Evolutionary conservation across 768 basidiomycete species (phyloP), one percentile per base, ranked within the genome.

Genomic region (Tephrocybe sp.): DNA sequence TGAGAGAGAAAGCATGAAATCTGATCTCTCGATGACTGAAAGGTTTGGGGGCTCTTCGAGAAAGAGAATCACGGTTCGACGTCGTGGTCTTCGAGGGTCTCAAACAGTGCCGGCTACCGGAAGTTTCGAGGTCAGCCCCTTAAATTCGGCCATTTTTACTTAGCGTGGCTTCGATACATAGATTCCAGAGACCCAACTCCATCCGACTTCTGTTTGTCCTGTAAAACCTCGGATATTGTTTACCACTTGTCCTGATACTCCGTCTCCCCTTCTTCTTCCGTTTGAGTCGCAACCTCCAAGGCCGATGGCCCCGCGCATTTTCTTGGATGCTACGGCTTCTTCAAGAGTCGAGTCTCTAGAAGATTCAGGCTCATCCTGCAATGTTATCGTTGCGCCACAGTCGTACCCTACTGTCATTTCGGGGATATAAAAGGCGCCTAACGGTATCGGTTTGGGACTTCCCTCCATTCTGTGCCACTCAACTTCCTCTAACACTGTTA

Each of bases 261-360:
- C 56, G 9, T 58, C 56, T 49, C 56, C 56, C 37, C 43, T 55
- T 18, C 25, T 52, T 5, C 50, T 57, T 13, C n/a, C 5, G 9
- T 18, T 30, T 31, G 21, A 11, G 15, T 19, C 32, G 7, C 21
- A 35, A 22, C 16, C 39, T 13, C 30, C 8, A 42, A 36, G 26
- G 15, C 30, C 40, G n/a, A n/a, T n/a, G n/a, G n/a, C n/a, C n/a
- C n/a, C n/a, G n/a, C n/a, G n/a, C n/a, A n/a, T n/a, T n/a, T 11
- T 8, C 4, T 19, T 12, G 32, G 7, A 11, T 35, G 26, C 40
- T 39, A 35, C 16, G 18, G 26, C 15, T 27, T 2, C 21, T 39
- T 21, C 12, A 18, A 18, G 32, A 49, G 28, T 30, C 12, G 28
- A 30, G 28, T 21, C 11, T 24, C 13, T 21, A 3, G 27, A 38